These are phyloP conservation scores for Sisymbrium altissimum DNA, from an alignment of 345 rosid genomes.

Conservation along the genomic window DNA sequence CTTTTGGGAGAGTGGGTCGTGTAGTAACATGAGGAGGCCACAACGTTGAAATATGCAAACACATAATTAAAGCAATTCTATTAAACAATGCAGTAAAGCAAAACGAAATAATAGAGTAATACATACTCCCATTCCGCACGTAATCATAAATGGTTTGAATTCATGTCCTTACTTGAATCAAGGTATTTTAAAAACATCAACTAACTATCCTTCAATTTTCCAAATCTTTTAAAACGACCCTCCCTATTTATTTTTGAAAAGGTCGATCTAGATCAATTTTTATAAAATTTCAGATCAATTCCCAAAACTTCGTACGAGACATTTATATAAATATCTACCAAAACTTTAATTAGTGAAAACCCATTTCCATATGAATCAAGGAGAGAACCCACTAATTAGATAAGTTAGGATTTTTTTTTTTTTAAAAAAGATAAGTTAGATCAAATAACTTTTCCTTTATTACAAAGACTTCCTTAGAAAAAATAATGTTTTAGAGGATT, in stretches of 20 bases:
- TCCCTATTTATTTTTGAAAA: background rate
- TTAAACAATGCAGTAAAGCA: conserved; percentile 14
- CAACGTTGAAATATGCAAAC: conserved; percentile 35
- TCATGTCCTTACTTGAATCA: conserved; percentile 19
- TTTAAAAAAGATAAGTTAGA: background rate
- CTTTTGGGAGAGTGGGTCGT: conserved; percentile 40
- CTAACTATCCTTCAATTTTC: background rate
- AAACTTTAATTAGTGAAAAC: background rate
- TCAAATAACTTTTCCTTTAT: background rate
- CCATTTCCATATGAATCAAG: background rate
- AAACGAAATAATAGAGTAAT: conserved; percentile 28
- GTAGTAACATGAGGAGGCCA: conserved; percentile 40
- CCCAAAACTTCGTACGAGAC: background rate
- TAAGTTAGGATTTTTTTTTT: too few species aligned
- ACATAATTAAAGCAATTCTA: conserved; percentile 30
- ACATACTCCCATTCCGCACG: conserved; percentile 33
- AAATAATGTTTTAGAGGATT: background rate
- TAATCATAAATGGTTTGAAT: conserved; percentile 35
- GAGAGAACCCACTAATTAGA: background rate
- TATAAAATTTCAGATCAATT: background rate
- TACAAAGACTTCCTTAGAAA: too few species aligned
- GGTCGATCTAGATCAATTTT: background rate
- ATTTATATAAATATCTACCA: background rate
- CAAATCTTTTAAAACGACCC: conserved; percentile 1
- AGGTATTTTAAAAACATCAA: conserved; percentile 2